These are phyloP conservation scores for Albifimbria verrucaria DNA, from an alignment of 2,329 filamentous ascomycete genomes.

Conservation along the genomic window DNA sequence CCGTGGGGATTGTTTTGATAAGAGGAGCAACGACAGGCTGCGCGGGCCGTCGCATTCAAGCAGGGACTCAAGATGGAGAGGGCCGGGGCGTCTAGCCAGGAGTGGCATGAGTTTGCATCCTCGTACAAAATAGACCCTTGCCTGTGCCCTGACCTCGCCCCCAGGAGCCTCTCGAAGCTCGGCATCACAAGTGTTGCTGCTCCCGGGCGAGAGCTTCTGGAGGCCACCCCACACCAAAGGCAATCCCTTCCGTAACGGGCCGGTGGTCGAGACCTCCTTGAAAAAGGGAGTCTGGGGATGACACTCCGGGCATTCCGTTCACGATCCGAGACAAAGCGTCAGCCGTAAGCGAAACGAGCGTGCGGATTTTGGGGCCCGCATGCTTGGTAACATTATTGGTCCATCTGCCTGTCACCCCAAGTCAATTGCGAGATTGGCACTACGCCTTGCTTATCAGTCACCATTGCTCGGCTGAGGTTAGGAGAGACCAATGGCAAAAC, in stretches of 20 bases:
- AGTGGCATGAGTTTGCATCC: no score
- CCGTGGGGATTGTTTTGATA: not conserved
- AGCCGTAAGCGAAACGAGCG: not conserved
- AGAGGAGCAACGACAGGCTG: not conserved
- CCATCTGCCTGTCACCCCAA: no score
- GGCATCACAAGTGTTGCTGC: no score
- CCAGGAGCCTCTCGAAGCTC: no score
- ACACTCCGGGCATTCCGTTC: not conserved
- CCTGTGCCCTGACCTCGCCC: no score
- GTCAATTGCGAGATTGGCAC: not conserved
- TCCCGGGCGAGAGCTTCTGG: not conserved
- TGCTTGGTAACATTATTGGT: not conserved
- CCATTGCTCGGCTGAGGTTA: not conserved
- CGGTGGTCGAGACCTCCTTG: not conserved
- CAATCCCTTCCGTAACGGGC: not conserved
- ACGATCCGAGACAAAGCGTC: not conserved
- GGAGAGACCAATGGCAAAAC: not conserved
- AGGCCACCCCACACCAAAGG: not conserved
- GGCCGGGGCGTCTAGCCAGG: not conserved
- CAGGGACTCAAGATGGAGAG: not conserved
- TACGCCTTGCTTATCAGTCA: not conserved
- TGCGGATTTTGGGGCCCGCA: not conserved
- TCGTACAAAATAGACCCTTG: no score
- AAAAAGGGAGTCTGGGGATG: not conserved
- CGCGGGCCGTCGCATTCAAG: not conserved